Conservation (phyloP, 495 filamentous ascomycete species). For the Rostrohypoxylon terebratum region DNA sequence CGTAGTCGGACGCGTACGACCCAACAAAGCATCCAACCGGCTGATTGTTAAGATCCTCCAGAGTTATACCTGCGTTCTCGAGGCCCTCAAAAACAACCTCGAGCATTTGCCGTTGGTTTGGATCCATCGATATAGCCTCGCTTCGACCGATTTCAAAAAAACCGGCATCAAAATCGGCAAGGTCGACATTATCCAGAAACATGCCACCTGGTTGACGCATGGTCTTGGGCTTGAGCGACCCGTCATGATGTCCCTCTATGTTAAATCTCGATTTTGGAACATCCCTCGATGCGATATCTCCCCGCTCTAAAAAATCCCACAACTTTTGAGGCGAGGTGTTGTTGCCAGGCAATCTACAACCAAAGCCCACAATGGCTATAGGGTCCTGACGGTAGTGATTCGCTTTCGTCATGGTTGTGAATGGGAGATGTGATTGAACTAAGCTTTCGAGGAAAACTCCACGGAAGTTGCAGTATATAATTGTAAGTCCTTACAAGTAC, state of each 20-base stretch:
- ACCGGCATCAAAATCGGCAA: constrained; percentile 77
- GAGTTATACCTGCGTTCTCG: constrained; percentile 80
- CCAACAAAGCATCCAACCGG: constrained; percentile 56
- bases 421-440: neutral
- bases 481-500: too few relatives aligned
- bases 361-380: constrained; percentile 66
- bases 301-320: constrained; percentile 67
- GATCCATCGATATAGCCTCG: constrained; percentile 82
- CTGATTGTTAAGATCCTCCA: constrained; percentile 66
- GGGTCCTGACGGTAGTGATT: constrained; percentile 17
- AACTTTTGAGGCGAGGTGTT: constrained; percentile 59
- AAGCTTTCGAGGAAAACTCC: too few relatives aligned
- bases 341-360: constrained; percentile 64
- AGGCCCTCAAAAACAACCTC: constrained; percentile 82
- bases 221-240: constrained; percentile 75
- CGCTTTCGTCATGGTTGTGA: neutral
- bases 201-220: constrained; percentile 57
- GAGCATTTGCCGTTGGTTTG: constrained; percentile 80
- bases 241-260: constrained; percentile 56
- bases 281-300: constrained; percentile 60
- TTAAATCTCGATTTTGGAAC: constrained; percentile 73
- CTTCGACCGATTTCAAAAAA: constrained; percentile 81
- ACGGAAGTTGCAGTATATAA: too few relatives aligned
- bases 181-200: constrained; percentile 58
- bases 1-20: neutral